Evolutionary conservation across 108 stramenopile species (phyloP).

Genomic region (Pseudonitzschia pungens): DNA sequence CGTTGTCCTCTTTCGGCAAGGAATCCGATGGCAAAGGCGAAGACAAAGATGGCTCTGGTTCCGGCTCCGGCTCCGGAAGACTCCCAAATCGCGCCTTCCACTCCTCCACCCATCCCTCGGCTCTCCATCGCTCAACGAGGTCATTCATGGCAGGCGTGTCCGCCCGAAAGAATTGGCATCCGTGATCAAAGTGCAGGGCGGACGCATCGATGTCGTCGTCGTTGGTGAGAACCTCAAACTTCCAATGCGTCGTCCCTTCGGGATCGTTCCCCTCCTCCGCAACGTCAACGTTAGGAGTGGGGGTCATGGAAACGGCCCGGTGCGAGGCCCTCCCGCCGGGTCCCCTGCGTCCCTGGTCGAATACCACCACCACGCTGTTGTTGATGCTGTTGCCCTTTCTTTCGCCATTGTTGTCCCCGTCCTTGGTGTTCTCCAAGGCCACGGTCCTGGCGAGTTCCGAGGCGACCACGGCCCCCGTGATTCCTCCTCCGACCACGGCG

Average conservation of each 20-base stretch:
- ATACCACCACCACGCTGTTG: slow-evolving; percentile 31
- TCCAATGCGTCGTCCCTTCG: neutral
- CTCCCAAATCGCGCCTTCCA: slow-evolving; percentile 56
- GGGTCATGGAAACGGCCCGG: slow-evolving; percentile 21
- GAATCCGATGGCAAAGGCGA: neutral
- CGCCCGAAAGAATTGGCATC: slow-evolving; percentile 70
- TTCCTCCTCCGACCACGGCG: slow-evolving; percentile 15
- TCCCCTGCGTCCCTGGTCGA: slow-evolving; percentile 68
- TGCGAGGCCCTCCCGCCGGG: slow-evolving; percentile 58
- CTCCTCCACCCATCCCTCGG: slow-evolving; percentile 30
- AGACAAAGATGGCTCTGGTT: too few species aligned
- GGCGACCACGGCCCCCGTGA: slow-evolving; percentile 13
- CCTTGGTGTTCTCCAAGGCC: slow-evolving; percentile 4
- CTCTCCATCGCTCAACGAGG: slow-evolving; percentile 37
- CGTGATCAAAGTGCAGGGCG: slow-evolving; percentile 53
- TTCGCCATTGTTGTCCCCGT: neutral
- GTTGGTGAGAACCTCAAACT: neutral
- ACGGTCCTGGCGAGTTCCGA: neutral
- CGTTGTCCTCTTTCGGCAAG: neutral
- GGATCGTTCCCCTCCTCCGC: neutral
- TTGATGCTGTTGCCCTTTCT: neutral
- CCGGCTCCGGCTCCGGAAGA: neutral
- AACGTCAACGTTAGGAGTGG: neutral
- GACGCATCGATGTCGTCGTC: slow-evolving; percentile 13
- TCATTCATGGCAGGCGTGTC: slow-evolving; percentile 42